Conservation (phyloP, 2,329 filamentous ascomycete genomes). For the Fusarium kyushuense region DNA sequence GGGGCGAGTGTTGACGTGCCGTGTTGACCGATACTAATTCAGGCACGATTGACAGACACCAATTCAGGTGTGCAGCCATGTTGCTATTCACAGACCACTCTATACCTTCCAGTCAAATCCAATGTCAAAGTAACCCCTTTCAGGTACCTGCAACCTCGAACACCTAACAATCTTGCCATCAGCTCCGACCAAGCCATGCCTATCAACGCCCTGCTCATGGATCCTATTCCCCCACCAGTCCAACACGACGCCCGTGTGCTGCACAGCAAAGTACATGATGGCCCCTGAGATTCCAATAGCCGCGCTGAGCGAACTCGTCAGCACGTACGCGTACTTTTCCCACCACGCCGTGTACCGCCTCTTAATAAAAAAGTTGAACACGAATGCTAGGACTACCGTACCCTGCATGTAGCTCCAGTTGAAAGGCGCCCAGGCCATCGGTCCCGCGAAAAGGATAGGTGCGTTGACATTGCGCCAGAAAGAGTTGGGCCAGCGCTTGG, state of each 20-base stretch:
- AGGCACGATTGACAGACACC: too few species aligned
- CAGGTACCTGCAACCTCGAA: slow-evolving; percentile 38
- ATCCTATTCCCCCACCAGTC: slow-evolving; percentile 46
- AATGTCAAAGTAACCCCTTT: slow-evolving; percentile 37
- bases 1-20: background rate
- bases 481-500: slow-evolving; percentile 38
- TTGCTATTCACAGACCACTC: slow-evolving; percentile 13
- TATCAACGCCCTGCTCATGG: slow-evolving; percentile 41
- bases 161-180: slow-evolving; percentile 31
- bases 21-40: background rate
- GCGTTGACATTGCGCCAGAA: slow-evolving; percentile 43
- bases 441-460: slow-evolving; percentile 43
- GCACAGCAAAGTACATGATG: slow-evolving; percentile 47
- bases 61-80: background rate
- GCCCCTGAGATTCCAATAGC: slow-evolving; percentile 47
- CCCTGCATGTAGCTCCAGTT: slow-evolving; percentile 48
- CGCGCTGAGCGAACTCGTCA: slow-evolving; percentile 45
- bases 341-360: slow-evolving; percentile 44
- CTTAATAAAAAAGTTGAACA: slow-evolving; percentile 48
- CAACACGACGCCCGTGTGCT: slow-evolving; percentile 32
- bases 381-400: slow-evolving; percentile 34
- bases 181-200: slow-evolving; percentile 27
- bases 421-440: slow-evolving; percentile 45
- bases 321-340: slow-evolving; percentile 48
- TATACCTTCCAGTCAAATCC: slow-evolving; percentile 37